Evolutionary conservation across 305 asterid genomes (phyloP).

Genomic region (Withania somnifera): DNA sequence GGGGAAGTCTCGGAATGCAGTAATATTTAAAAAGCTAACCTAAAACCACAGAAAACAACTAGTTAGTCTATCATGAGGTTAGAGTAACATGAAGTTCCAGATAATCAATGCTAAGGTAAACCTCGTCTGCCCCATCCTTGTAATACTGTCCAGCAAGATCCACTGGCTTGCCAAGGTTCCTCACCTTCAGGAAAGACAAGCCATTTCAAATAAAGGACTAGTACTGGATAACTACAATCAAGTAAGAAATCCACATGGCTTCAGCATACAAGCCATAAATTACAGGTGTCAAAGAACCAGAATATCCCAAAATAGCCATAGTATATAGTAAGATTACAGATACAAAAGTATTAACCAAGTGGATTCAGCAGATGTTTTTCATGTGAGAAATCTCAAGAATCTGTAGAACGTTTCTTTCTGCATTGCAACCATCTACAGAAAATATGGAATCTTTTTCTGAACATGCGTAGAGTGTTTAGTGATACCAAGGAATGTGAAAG

Average conservation of each 20-base stretch:
- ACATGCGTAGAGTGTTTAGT: no score
- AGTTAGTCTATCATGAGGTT: not conserved
- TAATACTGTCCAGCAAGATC: slow-evolving; percentile 88
- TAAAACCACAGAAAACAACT: slow-evolving; percentile 21
- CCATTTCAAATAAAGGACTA: not conserved
- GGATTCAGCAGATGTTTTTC: not conserved
- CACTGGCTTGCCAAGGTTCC: slow-evolving; percentile 97
- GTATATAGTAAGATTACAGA: not conserved
- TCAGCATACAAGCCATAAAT: not conserved
- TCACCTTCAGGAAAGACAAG: slow-evolving; percentile 44
- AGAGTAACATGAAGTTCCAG: not conserved
- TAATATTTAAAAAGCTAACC: slow-evolving; percentile 88
- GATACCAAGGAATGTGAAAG: no score
- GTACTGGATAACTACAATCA: not conserved
- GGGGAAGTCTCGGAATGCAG: slow-evolving; percentile 95
- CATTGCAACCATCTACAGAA: no score
- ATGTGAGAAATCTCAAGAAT: no score
- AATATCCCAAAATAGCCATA: not conserved
- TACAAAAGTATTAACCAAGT: not conserved
- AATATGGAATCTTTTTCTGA: no score
- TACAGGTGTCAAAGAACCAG: not conserved
- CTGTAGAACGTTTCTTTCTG: no score
- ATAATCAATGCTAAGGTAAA: slow-evolving; percentile 16
- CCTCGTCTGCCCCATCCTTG: slow-evolving; percentile 97
- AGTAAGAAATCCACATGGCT: not conserved